Percentiles rank a stretch among this genome's conserved stretches.
Evolutionary conservation across 140 eudicot genomes (phyloP).

Genomic region (Senecio squalidus): DNA sequence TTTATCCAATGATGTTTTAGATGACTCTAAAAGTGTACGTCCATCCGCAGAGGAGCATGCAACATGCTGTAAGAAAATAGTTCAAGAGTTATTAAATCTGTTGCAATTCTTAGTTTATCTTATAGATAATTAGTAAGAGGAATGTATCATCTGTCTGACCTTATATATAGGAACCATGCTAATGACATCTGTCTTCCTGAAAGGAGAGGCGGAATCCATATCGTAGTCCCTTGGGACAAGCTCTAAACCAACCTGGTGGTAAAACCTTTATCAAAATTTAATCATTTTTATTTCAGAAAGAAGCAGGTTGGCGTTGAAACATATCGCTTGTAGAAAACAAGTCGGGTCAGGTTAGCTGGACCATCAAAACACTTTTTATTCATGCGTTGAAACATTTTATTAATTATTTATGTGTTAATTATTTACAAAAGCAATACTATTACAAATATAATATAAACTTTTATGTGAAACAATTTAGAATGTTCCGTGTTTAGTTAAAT

Average conservation of each 20-base stretch:
- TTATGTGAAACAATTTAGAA: too few species aligned
- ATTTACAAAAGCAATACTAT: too few species aligned
- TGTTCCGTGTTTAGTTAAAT: too few species aligned
- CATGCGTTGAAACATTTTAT: too few species aligned
- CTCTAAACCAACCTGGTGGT: slow-evolving; percentile 80
- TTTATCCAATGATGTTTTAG: slow-evolving; percentile 90
- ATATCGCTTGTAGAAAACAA: too few species aligned
- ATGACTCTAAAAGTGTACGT: slow-evolving; percentile 83
- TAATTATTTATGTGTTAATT: too few species aligned
- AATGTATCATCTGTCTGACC: slow-evolving; percentile 36
- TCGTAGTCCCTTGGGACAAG: slow-evolving; percentile 86
- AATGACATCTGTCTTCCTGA: slow-evolving; percentile 64
- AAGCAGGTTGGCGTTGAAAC: neutral
- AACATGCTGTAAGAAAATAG: slow-evolving; percentile 60
- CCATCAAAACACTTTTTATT: too few species aligned
- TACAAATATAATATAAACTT: too few species aligned
- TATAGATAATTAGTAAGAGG: neutral
- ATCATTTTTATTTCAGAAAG: neutral
- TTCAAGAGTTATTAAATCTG: slow-evolving; percentile 14
- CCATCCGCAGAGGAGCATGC: slow-evolving; percentile 98
- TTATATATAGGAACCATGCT: slow-evolving; percentile 86
- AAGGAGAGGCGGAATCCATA: slow-evolving; percentile 77
- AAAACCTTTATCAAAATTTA: slow-evolving; percentile 7
- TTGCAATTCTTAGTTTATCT: neutral
- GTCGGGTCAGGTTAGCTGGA: too few species aligned